Evolutionary conservation across 352 stramenopile genomes (phyloP).

Genomic region (Pythium vanterpoolii): DNA sequence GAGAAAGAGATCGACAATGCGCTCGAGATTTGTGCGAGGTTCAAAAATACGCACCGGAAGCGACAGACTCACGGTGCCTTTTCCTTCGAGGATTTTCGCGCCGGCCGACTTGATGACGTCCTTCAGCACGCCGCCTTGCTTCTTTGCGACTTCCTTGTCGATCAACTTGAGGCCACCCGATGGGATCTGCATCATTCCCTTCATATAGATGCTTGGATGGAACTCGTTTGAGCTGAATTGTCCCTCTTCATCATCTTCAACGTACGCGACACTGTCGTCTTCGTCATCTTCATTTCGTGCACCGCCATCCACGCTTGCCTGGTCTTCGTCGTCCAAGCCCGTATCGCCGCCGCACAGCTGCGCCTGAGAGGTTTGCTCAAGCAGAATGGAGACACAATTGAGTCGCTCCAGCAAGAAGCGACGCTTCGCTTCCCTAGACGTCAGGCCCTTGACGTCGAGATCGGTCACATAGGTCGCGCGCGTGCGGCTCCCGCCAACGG

Average conservation of each 20-base stretch:
- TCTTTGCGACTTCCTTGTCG: constrained; percentile 85
- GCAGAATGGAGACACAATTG: constrained; percentile 55
- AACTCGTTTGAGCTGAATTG: constrained; percentile 32
- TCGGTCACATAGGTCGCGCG: constrained; percentile 74
- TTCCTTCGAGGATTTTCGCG: constrained; percentile 36
- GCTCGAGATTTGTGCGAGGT: constrained; percentile 76
- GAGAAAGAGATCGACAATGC: constrained; percentile 75
- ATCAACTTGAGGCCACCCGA: constrained; percentile 76
- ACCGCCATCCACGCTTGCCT: constrained; percentile 35
- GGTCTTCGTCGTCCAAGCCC: constrained; percentile 32
- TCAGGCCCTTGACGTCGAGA: constrained; percentile 53
- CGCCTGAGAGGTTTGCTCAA: constrained; percentile 61
- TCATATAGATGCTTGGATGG: constrained; percentile 79
- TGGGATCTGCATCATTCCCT: constrained; percentile 69
- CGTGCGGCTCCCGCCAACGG: constrained; percentile 54
- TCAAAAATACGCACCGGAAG: constrained; percentile 86
- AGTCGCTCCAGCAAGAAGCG: constrained; percentile 58
- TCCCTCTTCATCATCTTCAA: constrained; percentile 23
- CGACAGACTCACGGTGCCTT: constrained; percentile 67
- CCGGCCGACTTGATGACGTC: constrained; percentile 74
- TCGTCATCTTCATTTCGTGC: constrained; percentile 29
- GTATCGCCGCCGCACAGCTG: constrained; percentile 45
- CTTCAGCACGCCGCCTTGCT: constrained; percentile 81
- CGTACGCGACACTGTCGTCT: constrained; percentile 28
- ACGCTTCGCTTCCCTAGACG: constrained; percentile 40